These are phyloP conservation scores for Parafenestella ontariensis DNA, from an alignment of 2,329 filamentous ascomycete genomes.

Conservation along the genomic window DNA sequence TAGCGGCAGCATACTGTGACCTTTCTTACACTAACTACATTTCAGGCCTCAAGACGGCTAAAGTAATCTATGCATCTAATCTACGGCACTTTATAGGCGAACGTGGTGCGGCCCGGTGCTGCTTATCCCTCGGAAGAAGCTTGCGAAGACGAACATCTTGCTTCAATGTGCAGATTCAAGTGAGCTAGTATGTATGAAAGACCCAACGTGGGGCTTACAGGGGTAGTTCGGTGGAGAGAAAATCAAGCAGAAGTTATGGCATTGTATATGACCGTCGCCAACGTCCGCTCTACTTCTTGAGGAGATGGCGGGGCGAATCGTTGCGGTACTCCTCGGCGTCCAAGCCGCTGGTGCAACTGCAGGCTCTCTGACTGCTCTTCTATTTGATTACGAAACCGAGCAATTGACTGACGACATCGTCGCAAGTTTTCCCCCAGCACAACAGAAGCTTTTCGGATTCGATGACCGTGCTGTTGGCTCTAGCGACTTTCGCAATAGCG, in stretches of 20 bases:
- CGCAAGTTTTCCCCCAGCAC: constrained; percentile 1
- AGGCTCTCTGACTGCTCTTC: background rate
- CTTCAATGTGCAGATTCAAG: background rate
- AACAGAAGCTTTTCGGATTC: constrained; percentile 14
- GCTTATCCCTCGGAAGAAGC: background rate
- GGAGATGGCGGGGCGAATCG: background rate
- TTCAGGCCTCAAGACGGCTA: no score
- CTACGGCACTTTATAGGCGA: background rate
- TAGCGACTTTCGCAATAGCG: background rate
- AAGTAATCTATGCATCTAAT: no score
- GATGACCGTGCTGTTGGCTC: constrained; percentile 10
- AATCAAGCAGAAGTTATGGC: background rate
- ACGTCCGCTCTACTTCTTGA: background rate
- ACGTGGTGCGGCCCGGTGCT: background rate
- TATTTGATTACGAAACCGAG: constrained; percentile 14
- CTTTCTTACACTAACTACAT: background rate
- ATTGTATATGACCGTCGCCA: background rate
- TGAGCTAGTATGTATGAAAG: background rate
- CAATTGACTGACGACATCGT: constrained; percentile 12
- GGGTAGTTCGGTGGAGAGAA: background rate
- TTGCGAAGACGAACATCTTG: background rate
- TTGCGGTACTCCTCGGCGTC: background rate
- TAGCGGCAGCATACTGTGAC: background rate
- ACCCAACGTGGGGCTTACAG: background rate
- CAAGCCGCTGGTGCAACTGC: background rate